phyloP scores from a whole-genome alignment of 768 basidiomycete species.

The Auricularia cornea region DNA sequence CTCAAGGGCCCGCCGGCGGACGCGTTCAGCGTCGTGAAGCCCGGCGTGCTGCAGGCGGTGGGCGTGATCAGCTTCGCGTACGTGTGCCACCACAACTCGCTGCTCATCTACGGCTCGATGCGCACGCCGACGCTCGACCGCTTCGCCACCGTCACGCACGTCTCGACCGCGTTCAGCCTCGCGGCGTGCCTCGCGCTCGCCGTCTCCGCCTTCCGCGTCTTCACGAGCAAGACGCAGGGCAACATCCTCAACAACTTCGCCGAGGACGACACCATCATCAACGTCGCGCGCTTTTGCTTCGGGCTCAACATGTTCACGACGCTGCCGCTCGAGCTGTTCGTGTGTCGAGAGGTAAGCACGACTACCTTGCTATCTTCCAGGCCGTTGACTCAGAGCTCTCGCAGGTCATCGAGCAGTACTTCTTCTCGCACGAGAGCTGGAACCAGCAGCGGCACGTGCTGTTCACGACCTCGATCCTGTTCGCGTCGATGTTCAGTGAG shows the following conservation, averaged over 20 bases:
- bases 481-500: conserved; percentile 74
- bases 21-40: conserved; percentile 65
- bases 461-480: conserved; percentile 80
- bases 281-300: conserved; percentile 89
- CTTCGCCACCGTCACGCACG: conserved; percentile 86
- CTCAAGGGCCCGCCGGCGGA: conserved; percentile 70
- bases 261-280: conserved; percentile 81
- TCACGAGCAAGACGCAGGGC: conserved; percentile 88
- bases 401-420: conserved; percentile 91
- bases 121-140: conserved; percentile 90
- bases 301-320: conserved; percentile 98
- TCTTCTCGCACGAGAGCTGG: conserved; percentile 85
- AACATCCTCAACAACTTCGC: conserved; percentile 97
- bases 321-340: conserved; percentile 90
- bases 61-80: conserved; percentile 97
- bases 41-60: conserved; percentile 88
- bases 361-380: background rate
- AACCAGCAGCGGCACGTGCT: conserved; percentile 77
- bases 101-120: conserved; percentile 91
- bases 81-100: conserved; percentile 96
- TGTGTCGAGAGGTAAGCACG: conserved; percentile 77
- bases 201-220: conserved; percentile 76
- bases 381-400: background rate
- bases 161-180: conserved; percentile 78
- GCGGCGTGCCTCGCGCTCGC: conserved; percentile 80